Evolutionary conservation across 805 yeast species (phyloP), one percentile per base, ranked within the genome.

Genomic region (Saturnispora diversa): DNA sequence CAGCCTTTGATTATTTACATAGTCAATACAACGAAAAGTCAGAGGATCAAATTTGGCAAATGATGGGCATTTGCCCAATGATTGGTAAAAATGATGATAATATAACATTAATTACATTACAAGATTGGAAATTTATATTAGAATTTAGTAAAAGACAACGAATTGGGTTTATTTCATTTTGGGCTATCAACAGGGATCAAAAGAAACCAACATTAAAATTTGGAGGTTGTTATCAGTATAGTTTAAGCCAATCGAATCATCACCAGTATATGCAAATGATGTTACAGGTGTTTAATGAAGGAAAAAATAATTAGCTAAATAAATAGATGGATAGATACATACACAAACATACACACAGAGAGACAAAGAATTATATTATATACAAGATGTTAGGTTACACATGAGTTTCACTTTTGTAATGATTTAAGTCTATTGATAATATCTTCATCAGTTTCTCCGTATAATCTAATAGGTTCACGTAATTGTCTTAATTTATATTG

Each of bases 111-210:
- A 50, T 59, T n/a, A 35, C 47, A 2, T 16, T 51, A 1, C 19
- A 39, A 6, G 62, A 59, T 28, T 55, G 57, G 58, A 31, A 44
- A 9, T 25, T 20, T 22, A 25, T 59, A 4, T 41, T 58, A 20
- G 31, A 43, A 6, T 54, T 51, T 43, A 50, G 48, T 3, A 45
- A 40, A 15, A 4, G 16, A 5, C 44, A 47, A 6, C 30, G 45
- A 3, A 37, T 59, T 8, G 63, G 62, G 3, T 29, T 53, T 22
- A 36, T 59, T 16, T 42, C 56, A 2, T 59, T 50, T 34, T 59
- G 64, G 64, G 59, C 64, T 6, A 40, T 59, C 16, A 59, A 58
- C 38, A 46, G 64, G 38, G 64, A 59, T 37, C 64, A 59, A 39
- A 45, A 13, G n/a, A 31, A 29, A 9, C 25, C 30, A 12, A 23